A percentile compares a stretch with the other conserved stretches of the same genome.
These are phyloP conservation scores for Fusarium fujikuroi DNA, from an alignment of 2,329 filamentous ascomycete genomes.

Conservation along the genomic window DNA sequence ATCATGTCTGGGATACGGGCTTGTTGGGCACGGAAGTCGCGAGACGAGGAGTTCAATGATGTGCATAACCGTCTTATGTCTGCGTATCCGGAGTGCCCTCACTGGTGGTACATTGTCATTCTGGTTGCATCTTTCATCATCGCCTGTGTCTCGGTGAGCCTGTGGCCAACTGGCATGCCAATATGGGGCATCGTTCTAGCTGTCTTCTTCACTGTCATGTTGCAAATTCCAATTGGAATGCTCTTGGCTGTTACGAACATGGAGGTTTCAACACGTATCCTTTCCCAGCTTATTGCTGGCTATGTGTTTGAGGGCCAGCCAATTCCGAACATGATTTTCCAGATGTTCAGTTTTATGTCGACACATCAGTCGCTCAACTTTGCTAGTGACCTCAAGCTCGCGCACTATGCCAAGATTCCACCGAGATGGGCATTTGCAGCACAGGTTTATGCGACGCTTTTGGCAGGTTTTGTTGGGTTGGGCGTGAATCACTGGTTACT, in stretches of 20 bases:
- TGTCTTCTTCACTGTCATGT: constrained; percentile 60
- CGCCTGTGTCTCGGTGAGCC: constrained; percentile 49
- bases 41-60: constrained; percentile 53
- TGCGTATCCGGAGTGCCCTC: constrained; percentile 56
- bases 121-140: constrained; percentile 59
- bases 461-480: constrained; percentile 66
- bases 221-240: constrained; percentile 66
- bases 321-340: constrained; percentile 78
- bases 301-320: constrained; percentile 73
- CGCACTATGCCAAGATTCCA: constrained; percentile 70
- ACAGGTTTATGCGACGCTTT: constrained; percentile 63
- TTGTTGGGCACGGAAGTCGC: constrained; percentile 39
- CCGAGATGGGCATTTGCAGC: constrained; percentile 65
- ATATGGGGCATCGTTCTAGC: constrained; percentile 63
- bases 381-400: constrained; percentile 68
- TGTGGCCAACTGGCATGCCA: constrained; percentile 62
- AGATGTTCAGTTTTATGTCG: constrained; percentile 72
- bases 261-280: constrained; percentile 69
- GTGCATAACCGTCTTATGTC: constrained; percentile 50
- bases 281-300: constrained; percentile 74
- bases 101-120: constrained; percentile 65
- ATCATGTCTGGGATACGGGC: constrained; percentile 43
- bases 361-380: constrained; percentile 71
- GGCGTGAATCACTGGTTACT: constrained; percentile 70
- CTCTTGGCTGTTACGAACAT: constrained; percentile 66